Evolutionary conservation across 176 grass and related monocot species (phyloP).

Genomic region (Carex cristatella): DNA sequence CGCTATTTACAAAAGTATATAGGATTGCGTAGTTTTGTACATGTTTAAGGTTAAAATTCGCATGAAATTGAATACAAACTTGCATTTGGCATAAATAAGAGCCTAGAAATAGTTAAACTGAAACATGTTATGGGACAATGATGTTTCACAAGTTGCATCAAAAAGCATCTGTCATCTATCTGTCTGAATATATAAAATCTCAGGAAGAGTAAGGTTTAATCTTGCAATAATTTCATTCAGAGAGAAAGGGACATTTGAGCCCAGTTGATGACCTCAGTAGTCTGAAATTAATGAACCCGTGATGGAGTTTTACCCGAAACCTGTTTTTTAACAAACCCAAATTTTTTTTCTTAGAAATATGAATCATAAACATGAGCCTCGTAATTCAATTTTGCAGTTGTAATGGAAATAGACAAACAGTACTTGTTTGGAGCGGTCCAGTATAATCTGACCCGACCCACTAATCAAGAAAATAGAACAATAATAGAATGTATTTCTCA

Average conservation of each 20-base stretch:
- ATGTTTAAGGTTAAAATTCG: not conserved
- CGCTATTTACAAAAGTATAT: not conserved
- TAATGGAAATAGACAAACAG: not conserved
- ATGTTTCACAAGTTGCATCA: not conserved
- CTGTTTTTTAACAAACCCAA: not conserved
- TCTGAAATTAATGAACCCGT: not conserved
- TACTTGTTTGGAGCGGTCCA: not conserved
- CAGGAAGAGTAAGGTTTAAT: conserved; percentile 1
- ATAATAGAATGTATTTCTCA: conserved; percentile 16
- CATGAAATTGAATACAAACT: not conserved
- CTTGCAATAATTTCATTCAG: not conserved
- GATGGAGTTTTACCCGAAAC: not conserved
- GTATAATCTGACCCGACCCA: not conserved
- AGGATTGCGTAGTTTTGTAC: not conserved
- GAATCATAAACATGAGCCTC: not conserved
- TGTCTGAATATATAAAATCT: not conserved
- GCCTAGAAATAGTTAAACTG: not conserved
- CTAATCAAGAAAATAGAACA: not conserved
- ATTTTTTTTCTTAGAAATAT: not conserved
- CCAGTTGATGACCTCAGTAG: not conserved
- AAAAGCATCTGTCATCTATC: not conserved
- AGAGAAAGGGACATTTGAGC: not conserved
- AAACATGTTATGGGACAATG: not conserved
- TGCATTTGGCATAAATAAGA: not conserved
- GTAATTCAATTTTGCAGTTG: not conserved